These are phyloP conservation scores for Scleroderma bovista DNA, from an alignment of 768 basidiomycete genomes.

Conservation along the genomic window DNA sequence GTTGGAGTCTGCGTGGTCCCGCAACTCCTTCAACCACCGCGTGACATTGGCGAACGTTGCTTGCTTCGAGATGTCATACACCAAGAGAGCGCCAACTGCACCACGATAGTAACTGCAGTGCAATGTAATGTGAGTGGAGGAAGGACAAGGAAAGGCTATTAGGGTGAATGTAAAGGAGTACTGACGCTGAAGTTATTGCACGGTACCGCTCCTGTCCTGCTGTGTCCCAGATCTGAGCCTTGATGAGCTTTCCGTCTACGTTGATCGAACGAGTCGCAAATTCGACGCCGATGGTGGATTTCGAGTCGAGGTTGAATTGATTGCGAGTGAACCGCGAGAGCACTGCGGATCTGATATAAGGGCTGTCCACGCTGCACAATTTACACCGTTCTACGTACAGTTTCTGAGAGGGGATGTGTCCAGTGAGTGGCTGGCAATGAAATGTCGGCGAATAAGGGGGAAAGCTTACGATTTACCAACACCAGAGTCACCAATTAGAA, in stretches of 20 bases:
- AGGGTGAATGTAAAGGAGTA: slow-evolving; percentile 1
- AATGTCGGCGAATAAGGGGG: slow-evolving; percentile 6
- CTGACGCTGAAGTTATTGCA: slow-evolving; percentile 93
- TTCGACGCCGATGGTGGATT: slow-evolving; percentile 99
- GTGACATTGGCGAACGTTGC: slow-evolving; percentile 91
- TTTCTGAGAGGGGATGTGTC: slow-evolving; percentile 21
- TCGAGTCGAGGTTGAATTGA: slow-evolving; percentile 98
- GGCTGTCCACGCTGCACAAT: neutral
- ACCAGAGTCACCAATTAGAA: slow-evolving; percentile 97
- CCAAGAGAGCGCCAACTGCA: slow-evolving; percentile 86
- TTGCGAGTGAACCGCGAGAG: slow-evolving; percentile 99
- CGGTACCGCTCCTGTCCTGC: slow-evolving; percentile 97
- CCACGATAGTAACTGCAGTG: slow-evolving; percentile 87
- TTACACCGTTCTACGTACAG: slow-evolving; percentile 19
- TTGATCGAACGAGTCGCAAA: slow-evolving; percentile 94
- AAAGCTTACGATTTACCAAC: slow-evolving; percentile 96
- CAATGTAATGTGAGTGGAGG: neutral
- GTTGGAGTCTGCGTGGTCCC: slow-evolving; percentile 91
- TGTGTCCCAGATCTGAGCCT: slow-evolving; percentile 99
- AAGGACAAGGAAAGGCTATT: neutral
- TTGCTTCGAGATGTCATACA: slow-evolving; percentile 93
- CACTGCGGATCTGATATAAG: slow-evolving; percentile 47
- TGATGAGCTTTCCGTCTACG: slow-evolving; percentile 95
- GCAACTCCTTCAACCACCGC: slow-evolving; percentile 94
- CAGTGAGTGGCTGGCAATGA: slow-evolving; percentile 1